Percentiles rank a stretch among this genome's conserved stretches.
Conservation (phyloP, 164 flowering plant genomes). For the Macadamia tetraphylla region DNA sequence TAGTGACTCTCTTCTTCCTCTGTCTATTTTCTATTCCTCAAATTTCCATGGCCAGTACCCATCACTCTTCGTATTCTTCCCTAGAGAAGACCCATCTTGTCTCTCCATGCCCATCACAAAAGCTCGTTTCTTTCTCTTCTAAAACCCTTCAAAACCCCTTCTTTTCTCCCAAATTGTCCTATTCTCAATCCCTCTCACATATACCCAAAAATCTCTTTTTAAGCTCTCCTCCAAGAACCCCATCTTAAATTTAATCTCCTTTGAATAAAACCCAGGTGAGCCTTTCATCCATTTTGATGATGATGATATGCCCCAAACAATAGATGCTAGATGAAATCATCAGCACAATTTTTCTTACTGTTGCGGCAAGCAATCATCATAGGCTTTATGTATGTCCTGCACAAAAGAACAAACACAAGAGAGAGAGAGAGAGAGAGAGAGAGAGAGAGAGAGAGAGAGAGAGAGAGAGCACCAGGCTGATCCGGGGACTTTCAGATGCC, state of each 20-base stretch:
- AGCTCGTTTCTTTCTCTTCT: slow-evolving; percentile 7
- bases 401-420: no score
- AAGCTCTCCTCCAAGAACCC: slow-evolving; percentile 9
- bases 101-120: slow-evolving; percentile 8
- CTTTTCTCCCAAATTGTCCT: slow-evolving; percentile 9
- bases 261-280: neutral
- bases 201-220: slow-evolving; percentile 9
- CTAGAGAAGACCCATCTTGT: slow-evolving; percentile 9
- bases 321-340: slow-evolving; percentile 13
- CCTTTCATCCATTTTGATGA: slow-evolving; percentile 16
- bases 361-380: slow-evolving; percentile 90
- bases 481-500: slow-evolving; percentile 47
- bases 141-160: slow-evolving; percentile 29
- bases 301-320: slow-evolving; percentile 69
- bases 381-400: slow-evolving; percentile 28
- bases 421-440: slow-evolving; percentile 35
- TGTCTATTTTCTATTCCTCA: no score
- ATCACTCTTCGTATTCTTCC: slow-evolving; percentile 22
- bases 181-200: slow-evolving; percentile 7
- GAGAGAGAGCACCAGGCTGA: slow-evolving; percentile 87
- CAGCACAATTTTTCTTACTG: neutral
- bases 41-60: slow-evolving; percentile 25
- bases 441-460: slow-evolving; percentile 9
- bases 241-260: slow-evolving; percentile 11
- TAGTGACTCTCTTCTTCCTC: neutral